Evolutionary conservation across 306 rosid genomes (phyloP).

Genomic region (Erythrophleum fordii): DNA sequence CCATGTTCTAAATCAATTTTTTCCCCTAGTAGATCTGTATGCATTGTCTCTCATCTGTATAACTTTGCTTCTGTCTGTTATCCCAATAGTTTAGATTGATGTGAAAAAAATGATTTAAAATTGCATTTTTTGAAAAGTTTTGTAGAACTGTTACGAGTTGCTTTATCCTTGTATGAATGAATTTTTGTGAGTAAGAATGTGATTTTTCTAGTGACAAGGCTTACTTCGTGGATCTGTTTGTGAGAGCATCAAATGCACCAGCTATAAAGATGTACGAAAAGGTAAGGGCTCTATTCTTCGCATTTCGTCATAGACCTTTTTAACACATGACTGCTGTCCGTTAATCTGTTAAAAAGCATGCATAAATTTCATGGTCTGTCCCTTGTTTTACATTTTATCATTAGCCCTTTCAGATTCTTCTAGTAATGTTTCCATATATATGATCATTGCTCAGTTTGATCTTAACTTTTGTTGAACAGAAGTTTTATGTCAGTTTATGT

Average conservation of each 20-base stretch:
- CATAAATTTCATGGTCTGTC: neutral
- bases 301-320: conserved; percentile 6
- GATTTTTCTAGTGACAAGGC: conserved; percentile 80
- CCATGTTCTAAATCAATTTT: neutral
- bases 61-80: neutral
- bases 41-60: conserved; percentile 12
- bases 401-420: neutral
- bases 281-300: conserved; percentile 52
- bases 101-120: neutral
- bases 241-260: conserved; percentile 95
- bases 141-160: neutral
- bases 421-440: neutral
- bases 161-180: conserved; percentile 1
- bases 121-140: neutral
- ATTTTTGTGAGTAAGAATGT: conserved; percentile 33
- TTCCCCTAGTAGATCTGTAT: neutral
- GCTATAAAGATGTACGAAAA: conserved; percentile 98
- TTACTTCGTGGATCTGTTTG: conserved; percentile 94
- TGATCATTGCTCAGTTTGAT: neutral
- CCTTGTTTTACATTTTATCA: neutral
- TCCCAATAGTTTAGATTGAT: neutral
- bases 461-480: neutral
- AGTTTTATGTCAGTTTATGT: neutral
- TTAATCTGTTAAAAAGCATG: neutral
- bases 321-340: neutral